These are phyloP conservation scores for Rhizoclosmatium globosum DNA, from an alignment of 192 early-diverging fungal species.

Conservation along the genomic window DNA sequence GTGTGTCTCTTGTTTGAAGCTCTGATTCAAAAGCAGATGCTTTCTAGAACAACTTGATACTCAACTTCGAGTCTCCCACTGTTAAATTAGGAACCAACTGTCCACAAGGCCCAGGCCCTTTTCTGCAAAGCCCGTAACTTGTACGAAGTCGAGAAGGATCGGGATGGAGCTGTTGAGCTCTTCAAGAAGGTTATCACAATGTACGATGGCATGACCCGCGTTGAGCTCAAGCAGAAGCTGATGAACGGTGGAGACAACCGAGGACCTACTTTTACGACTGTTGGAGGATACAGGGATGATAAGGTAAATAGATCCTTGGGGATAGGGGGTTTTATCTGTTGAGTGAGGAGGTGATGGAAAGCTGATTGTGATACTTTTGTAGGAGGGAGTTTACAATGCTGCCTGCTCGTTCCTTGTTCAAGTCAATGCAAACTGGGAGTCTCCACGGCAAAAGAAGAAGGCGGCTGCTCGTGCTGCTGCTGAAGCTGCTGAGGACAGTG, in stretches of 20 bases:
- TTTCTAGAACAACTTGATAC: no score
- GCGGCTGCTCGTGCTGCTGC: background rate
- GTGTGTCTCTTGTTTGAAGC: background rate
- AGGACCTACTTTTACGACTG: slow-evolving; percentile 7
- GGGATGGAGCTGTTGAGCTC: background rate
- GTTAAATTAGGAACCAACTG: background rate
- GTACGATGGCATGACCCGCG: background rate
- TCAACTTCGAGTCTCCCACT: no score
- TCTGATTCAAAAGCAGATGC: no score
- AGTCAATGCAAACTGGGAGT: background rate
- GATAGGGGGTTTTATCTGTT: background rate
- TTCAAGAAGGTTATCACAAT: background rate
- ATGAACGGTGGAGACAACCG: background rate
- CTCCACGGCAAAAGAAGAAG: background rate
- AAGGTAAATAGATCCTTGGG: background rate
- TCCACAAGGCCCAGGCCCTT: background rate
- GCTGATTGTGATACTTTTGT: background rate
- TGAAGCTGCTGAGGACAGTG: background rate
- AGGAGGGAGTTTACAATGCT: background rate
- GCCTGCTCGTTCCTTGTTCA: background rate
- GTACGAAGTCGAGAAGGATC: slow-evolving; percentile 3
- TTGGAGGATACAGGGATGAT: slow-evolving; percentile 3
- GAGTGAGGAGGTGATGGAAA: background rate
- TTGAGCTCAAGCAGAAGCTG: background rate
- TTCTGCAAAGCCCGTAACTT: background rate